Evolutionary conservation across 2,329 filamentous ascomycete genomes (phyloP).

Genomic region (Neopestalotiopsis sp.): DNA sequence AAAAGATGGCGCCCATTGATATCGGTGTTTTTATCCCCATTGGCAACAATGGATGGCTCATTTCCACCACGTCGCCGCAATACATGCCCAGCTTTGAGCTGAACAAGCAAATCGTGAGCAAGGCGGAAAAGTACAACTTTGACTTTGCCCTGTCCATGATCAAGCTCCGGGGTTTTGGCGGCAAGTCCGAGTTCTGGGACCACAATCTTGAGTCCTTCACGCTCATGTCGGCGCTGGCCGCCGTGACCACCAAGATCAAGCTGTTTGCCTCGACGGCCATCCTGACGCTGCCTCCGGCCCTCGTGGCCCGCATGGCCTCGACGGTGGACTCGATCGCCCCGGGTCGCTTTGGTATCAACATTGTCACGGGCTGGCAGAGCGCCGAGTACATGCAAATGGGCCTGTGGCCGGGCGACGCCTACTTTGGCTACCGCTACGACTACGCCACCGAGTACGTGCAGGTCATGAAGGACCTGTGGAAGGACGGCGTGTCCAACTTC

Average conservation of each 20-base stretch:
- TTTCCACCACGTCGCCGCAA: conserved; percentile 37
- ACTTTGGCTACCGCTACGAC: conserved; percentile 38
- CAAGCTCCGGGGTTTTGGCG: conserved; percentile 38
- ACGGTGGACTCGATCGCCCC: conserved; percentile 39
- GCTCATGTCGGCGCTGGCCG: conserved; percentile 38
- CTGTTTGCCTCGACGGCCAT: conserved; percentile 38
- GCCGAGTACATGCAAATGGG: conserved; percentile 41
- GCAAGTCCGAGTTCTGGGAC: conserved; percentile 40
- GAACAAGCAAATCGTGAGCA: conserved; percentile 37
- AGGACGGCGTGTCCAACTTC: conserved; percentile 36
- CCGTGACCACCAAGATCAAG: conserved; percentile 39
- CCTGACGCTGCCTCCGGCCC: conserved; percentile 36
- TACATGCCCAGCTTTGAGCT: conserved; percentile 39
- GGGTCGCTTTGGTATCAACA: conserved; percentile 39
- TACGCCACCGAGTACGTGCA: conserved; percentile 40
- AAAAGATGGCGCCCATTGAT: conserved; percentile 28
- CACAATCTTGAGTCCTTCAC: conserved; percentile 41
- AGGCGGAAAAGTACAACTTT: conserved; percentile 36
- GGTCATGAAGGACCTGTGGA: conserved; percentile 41
- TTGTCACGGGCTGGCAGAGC: conserved; percentile 40
- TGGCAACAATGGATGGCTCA: conserved; percentile 41
- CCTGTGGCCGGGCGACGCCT: conserved; percentile 37
- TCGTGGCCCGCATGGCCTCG: conserved; percentile 37
- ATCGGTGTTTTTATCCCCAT: conserved; percentile 37
- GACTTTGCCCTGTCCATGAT: conserved; percentile 40